Evolutionary conservation across 768 basidiomycete species (phyloP), one percentile per base, ranked within the genome.

Genomic region (Cystobasidium onofrii): DNA sequence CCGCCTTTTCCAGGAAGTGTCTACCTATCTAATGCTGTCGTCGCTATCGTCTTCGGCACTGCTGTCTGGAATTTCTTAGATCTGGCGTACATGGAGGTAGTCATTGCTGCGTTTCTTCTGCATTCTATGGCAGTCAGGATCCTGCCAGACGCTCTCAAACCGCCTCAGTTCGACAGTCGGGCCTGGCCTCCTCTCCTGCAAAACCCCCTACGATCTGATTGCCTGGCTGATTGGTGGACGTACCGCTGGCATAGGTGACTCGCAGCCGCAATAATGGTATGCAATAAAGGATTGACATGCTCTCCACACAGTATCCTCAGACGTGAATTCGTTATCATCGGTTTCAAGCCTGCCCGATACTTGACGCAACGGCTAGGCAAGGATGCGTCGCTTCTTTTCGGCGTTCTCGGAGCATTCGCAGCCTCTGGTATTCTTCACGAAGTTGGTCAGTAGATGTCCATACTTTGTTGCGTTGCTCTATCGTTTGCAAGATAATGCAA

Each of bases 141-240:
- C 3, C 55, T 71, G 23, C 69, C 69, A 55, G 12, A 25, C 10
- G 4, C 15, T 13, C 23, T 71, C 20, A 55, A 36, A 29, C 69
- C 54, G 17, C 27, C 29, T 10, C 54, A 9, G 3, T 71, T 71
- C 39, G 69, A 71, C 29, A 18, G 27, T 13, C 23, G 69, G 4
- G 15, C 33, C 4, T 71, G 69, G 69, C 69, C 69, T 2, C 69
- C 69, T 4, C 36, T 71, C 4, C 69, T 71, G 7, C 69, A 55
- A n/a, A 71, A 18, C 39, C 69, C 69, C 4, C 29, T 71, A 23
- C 25, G 34, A 23, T 36, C 36, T 31, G 39, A 29, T 18, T 60
- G 69, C 36, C 69, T 71, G 25, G 69, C 69, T 13, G 69, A 71
- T 55, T 71, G 52, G 50, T 71, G 69, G 69, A 71, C 69, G 4